Evolutionary conservation across 306 rosid genomes (phyloP).

Genomic region (Abrus pulchellus): DNA sequence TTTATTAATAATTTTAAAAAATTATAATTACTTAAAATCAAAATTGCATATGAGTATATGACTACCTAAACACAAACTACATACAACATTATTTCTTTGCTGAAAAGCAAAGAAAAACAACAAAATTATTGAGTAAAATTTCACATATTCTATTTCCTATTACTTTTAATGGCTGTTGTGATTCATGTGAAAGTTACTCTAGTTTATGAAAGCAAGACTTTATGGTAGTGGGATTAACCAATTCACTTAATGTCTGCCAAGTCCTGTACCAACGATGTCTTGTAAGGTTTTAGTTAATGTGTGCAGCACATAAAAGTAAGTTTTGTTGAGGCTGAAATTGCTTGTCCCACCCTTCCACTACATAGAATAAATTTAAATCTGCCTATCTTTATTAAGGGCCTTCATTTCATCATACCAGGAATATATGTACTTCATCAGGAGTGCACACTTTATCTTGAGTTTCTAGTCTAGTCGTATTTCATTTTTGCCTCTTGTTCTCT

Average conservation of each 20-base stretch:
- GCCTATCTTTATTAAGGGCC: constrained; percentile 54
- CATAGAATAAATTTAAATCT: constrained; percentile 45
- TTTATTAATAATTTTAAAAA: no score
- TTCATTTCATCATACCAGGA: constrained; percentile 55
- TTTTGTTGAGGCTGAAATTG: constrained; percentile 43
- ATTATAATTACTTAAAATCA: neutral
- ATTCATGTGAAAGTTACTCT: constrained; percentile 4
- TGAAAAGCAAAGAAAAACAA: neutral
- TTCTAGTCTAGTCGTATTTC: constrained; percentile 21
- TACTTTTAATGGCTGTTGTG: constrained; percentile 13
- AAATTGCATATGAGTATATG: neutral
- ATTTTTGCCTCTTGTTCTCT: neutral
- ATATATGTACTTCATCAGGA: constrained; percentile 56
- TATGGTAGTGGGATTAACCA: constrained; percentile 42
- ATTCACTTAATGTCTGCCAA: constrained; percentile 17
- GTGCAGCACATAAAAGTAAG: constrained; percentile 51
- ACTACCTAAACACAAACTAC: neutral
- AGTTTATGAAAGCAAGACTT: constrained; percentile 26
- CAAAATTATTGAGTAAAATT: neutral
- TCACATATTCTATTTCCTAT: neutral
- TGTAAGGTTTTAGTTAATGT: constrained; percentile 34
- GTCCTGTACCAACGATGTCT: constrained; percentile 28
- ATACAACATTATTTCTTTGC: neutral
- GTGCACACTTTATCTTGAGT: constrained; percentile 36
- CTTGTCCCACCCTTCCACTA: constrained; percentile 52